A percentile compares a stretch with the other conserved stretches of the same genome.
These are phyloP conservation scores for Clohesyomyces aquaticus DNA, from an alignment of 495 filamentous ascomycete species.

Conservation along the genomic window DNA sequence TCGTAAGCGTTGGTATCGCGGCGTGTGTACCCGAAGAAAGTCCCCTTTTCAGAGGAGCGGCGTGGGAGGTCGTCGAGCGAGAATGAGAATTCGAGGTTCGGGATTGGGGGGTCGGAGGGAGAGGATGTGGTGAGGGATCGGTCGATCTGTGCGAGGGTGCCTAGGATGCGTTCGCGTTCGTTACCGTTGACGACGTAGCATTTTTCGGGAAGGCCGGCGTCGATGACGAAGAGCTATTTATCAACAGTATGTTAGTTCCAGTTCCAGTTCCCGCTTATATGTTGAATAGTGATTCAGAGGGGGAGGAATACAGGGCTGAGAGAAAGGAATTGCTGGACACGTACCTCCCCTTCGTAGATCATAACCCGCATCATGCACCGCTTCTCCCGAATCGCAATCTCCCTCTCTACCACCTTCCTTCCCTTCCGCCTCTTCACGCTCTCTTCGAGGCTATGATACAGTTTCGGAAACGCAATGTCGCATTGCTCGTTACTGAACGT, in stretches of 20 bases:
- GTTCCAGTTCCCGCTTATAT: no score
- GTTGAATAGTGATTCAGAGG: no score
- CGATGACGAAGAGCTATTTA: conserved; percentile 31
- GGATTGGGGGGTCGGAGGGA: conserved; percentile 23
- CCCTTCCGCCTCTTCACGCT: conserved; percentile 20
- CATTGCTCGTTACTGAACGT: conserved; percentile 30
- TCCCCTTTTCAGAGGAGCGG: conserved; percentile 16
- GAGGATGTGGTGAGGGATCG: conserved; percentile 21
- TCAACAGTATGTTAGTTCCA: no score
- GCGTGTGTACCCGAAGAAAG: conserved; percentile 27
- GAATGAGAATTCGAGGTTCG: conserved; percentile 30
- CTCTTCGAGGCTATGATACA: conserved; percentile 27
- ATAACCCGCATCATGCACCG: conserved; percentile 30
- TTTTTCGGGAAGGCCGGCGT: conserved; percentile 17
- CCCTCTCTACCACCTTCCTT: conserved; percentile 3
- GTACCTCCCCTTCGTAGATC: conserved; percentile 28
- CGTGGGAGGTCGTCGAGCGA: conserved; percentile 30
- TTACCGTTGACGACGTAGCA: conserved; percentile 34
- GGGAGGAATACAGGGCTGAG: no score
- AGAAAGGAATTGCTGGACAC: background rate
- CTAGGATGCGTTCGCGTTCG: conserved; percentile 32
- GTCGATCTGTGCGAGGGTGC: conserved; percentile 31
- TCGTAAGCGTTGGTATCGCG: conserved; percentile 17
- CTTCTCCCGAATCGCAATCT: conserved; percentile 19
- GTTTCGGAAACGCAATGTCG: conserved; percentile 31